These are phyloP conservation scores for Blakeslea trispora DNA, from an alignment of 371 early-diverging fungal genomes.

Conservation along the genomic window DNA sequence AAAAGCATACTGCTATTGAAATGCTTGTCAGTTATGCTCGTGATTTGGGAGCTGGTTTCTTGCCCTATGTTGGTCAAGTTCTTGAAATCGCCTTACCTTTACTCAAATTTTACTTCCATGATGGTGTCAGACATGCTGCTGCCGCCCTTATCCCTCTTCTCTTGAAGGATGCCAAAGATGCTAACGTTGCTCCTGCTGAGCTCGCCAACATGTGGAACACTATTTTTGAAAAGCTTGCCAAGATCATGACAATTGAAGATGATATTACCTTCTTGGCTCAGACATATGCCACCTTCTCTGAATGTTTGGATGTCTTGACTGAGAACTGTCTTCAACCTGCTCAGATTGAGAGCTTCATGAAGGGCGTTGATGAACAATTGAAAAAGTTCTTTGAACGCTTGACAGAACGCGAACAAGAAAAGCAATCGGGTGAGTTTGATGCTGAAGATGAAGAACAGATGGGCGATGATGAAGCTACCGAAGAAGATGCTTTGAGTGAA, in stretches of 20 bases:
- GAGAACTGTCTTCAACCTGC: conserved; percentile 62
- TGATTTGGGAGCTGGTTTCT: conserved; percentile 88
- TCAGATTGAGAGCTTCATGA: conserved; percentile 67
- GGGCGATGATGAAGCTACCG: conserved; percentile 79
- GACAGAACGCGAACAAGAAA: conserved; percentile 69
- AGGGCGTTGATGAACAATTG: conserved; percentile 68
- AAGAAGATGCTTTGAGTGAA: conserved; percentile 81
- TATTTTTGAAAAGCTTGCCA: conserved; percentile 68
- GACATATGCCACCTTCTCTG: conserved; percentile 75
- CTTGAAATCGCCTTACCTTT: conserved; percentile 86
- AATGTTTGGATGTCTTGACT: conserved; percentile 71
- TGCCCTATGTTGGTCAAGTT: conserved; percentile 78
- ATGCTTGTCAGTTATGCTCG: conserved; percentile 95
- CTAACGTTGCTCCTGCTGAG: conserved; percentile 44
- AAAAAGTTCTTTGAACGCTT: conserved; percentile 71
- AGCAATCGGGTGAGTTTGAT: conserved; percentile 80
- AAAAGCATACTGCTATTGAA: conserved; percentile 96
- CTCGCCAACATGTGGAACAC: conserved; percentile 63
- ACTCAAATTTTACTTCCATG: conserved; percentile 95
- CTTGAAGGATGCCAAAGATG: conserved; percentile 65
- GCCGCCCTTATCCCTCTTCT: conserved; percentile 82
- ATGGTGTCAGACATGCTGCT: conserved; percentile 91
- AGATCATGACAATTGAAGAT: conserved; percentile 70
- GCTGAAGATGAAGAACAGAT: conserved; percentile 87
- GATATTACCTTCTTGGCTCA: conserved; percentile 80